A percentile compares a stretch with the other conserved stretches of the same genome.
Conservation (phyloP, 192 early-diverging fungal species). For the Allomyces macrogynus region DNA sequence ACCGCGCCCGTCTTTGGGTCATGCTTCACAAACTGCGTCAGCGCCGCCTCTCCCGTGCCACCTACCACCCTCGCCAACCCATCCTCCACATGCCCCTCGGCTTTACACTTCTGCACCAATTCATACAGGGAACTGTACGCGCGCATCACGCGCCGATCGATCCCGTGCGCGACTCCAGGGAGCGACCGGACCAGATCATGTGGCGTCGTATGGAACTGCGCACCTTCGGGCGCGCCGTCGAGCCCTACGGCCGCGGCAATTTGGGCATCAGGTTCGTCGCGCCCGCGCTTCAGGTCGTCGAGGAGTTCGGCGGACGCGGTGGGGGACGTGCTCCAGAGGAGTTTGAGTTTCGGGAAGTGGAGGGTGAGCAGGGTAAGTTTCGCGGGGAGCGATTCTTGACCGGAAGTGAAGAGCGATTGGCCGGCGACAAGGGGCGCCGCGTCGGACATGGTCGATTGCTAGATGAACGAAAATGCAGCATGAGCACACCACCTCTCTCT, state of each 20-base stretch:
- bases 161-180: neutral
- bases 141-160: neutral
- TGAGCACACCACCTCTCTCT: constrained; percentile 5
- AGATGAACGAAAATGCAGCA: constrained; percentile 2
- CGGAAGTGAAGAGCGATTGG: constrained; percentile 17
- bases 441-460: constrained; percentile 12
- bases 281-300: constrained; percentile 62
- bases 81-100: neutral
- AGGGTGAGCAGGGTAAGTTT: constrained; percentile 56
- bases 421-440: constrained; percentile 34
- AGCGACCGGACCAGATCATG: neutral
- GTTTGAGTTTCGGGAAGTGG: constrained; percentile 60
- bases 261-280: constrained; percentile 51
- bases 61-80: neutral
- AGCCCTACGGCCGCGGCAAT: constrained; percentile 49
- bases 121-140: neutral
- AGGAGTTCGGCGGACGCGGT: constrained; percentile 75
- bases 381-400: constrained; percentile 5
- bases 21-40: neutral
- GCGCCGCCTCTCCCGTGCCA: neutral
- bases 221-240: constrained; percentile 13
- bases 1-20: too few species aligned
- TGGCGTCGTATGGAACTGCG: neutral
- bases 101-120: neutral
- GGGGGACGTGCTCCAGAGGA: constrained; percentile 75